Evolutionary conservation across 805 yeast species (phyloP), one percentile per base, ranked within the genome.

Genomic region (Kuraishia piskuri): DNA sequence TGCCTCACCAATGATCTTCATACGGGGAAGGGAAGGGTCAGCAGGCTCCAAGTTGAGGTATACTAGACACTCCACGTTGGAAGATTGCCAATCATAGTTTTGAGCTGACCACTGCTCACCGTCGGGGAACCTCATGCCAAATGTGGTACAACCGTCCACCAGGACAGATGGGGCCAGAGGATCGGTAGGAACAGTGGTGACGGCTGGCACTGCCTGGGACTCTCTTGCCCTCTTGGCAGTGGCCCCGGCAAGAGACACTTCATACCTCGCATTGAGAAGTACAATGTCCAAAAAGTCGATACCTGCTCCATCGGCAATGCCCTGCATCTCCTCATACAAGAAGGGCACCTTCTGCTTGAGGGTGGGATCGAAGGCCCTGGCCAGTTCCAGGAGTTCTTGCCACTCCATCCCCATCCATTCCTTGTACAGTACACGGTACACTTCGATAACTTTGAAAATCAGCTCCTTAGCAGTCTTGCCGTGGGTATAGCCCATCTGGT

Each of bases 11-110:
- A 55, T 50, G 4, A 55, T 53, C 50, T 52, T 55, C 20, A 51
- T 48, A 10, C 52, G 47, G 3, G 57, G 57, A 20, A 50, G 31
- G 17, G 48, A 21, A 5, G 36, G 46, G 44, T 55, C 57, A n/a
- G 55, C 22, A 9, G 55, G 55, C 17, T 55, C 55, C 37, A 55
- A 19, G 49, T 55, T 50, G 31, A 55, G 36, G 36, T 46, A 48
- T 2, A 55, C 55, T 23, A 55, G 22, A 31, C 53, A 53, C 2
- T 40, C 50, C 20, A 48, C 14, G n/a, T 48, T 23, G 3, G 23
- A 49, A 24, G 47, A 26, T 37, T 55, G 57, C 57, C 57, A 55
- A 26, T 55, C 57, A 47, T 50, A 55, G 44, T 55, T 55, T 36
- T 55, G 57, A 5, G 52, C 55, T 21, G 53, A 21, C 57, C 57